Evolutionary conservation across 306 rosid species (phyloP), one percentile per base, ranked within the genome.

Genomic region (Mucuna pruriens): DNA sequence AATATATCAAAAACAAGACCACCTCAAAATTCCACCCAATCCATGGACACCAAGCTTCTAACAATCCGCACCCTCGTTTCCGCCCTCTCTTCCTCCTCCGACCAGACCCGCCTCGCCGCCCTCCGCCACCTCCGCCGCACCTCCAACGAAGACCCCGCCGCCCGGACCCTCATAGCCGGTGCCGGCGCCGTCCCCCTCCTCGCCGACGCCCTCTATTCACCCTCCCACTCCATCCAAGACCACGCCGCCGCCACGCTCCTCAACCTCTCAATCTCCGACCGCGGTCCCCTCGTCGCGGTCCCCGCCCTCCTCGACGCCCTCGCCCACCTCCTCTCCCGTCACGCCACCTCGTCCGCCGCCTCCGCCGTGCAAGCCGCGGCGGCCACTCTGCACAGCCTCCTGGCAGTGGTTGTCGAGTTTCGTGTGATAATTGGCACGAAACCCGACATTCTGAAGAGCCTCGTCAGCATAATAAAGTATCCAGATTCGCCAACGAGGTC

Each of bases 181-280:
- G 85, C 91, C 45, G 93, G 87, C 0, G 97, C 97, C 1, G 58
- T 93, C 33, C 94, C 97, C 2, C 87, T 81, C 75, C 79, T 93
- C 1, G 76, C 94, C 4, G 92, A 82, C 39, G 81, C 91, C 34
- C 97, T 93, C 69, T 93, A 84, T 70, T 85, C 94, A 65, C 19
- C 87, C 11, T 77, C 92, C 5, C 88, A 74, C 83, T 34, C 83
- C 44, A 38, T 87, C 10, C 97, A 93, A 54, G 97, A 91, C 9
- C 82, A 90, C 87, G 97, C 97, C 39, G 89, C 97, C 36, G 97
- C 97, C 5, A 84, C 97, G 0, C 88, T 93, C 11, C 91, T 93
- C 63, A 93, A 93, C 82, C 84, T 93, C 85, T 93, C 97, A 1
- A 93, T 93, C 63, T 66, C 97, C 64, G 80, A 86, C 70, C 91